Evolutionary conservation across 2,329 filamentous ascomycete genomes (phyloP).

Genomic region (Mariannaea elegans): DNA sequence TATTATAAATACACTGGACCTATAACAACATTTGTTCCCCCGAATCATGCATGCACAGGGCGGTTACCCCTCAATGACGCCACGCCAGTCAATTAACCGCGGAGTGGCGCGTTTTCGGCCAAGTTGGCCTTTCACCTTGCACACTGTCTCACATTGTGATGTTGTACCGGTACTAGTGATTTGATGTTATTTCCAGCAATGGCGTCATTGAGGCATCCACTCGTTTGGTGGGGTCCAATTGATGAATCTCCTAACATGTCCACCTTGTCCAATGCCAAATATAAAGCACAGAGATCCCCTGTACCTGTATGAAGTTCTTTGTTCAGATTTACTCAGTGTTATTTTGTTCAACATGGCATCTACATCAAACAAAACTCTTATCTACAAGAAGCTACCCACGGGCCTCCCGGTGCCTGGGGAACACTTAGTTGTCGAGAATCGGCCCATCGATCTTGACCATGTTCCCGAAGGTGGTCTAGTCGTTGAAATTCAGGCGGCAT

Average conservation of each 20-base stretch:
- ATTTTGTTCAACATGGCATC: conserved; percentile 43
- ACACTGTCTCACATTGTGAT: not conserved
- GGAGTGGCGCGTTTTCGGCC: not conserved
- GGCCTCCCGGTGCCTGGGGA: conserved; percentile 75
- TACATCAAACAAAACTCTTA: conserved; percentile 73
- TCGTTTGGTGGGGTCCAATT: not conserved
- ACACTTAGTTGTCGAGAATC: conserved; percentile 73
- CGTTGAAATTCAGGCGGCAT: conserved; percentile 76
- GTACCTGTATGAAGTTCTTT: too few relatives aligned
- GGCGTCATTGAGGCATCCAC: conserved; percentile 1
- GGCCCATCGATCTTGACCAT: conserved; percentile 69
- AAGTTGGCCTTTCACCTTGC: not conserved
- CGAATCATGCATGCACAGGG: not conserved
- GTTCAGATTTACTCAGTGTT: too few relatives aligned
- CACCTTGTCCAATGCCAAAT: not conserved
- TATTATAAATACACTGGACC: conserved; percentile 4
- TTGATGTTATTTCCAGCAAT: not conserved
- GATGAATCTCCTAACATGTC: not conserved
- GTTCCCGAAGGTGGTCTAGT: conserved; percentile 72
- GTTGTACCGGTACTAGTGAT: not conserved
- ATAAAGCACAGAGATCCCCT: too few relatives aligned
- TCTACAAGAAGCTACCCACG: conserved; percentile 75
- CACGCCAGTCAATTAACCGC: not conserved
- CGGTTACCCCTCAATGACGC: not conserved
- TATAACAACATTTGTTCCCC: too few relatives aligned